A percentile compares a stretch with the other conserved stretches of the same genome.
These are phyloP conservation scores for Pythium coloratum DNA, from an alignment of 352 stramenopile species.

Conservation along the genomic window DNA sequence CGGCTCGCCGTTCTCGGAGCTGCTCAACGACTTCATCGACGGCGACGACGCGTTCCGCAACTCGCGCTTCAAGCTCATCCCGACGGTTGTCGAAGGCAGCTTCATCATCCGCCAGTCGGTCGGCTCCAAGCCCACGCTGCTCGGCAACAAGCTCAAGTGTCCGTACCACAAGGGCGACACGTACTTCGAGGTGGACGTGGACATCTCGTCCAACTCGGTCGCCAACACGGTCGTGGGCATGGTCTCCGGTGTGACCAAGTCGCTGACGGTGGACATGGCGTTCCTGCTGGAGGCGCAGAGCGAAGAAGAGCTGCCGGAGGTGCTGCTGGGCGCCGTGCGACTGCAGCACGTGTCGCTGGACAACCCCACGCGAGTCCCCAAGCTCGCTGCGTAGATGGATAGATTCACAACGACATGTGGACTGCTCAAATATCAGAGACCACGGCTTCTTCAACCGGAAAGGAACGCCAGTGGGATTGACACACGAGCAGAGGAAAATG, in stretches of 20 bases:
- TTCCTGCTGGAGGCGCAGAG: slow-evolving; percentile 86
- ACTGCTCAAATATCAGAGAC: neutral
- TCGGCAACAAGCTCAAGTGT: slow-evolving; percentile 97
- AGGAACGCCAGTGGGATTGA: neutral
- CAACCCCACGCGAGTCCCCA: slow-evolving; percentile 61
- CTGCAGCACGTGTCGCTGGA: slow-evolving; percentile 85
- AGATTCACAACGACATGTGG: neutral
- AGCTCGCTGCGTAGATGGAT: slow-evolving; percentile 12
- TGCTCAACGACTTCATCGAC: slow-evolving; percentile 92
- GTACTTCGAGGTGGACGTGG: slow-evolving; percentile 96
- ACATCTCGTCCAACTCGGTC: slow-evolving; percentile 93
- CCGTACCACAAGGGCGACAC: slow-evolving; percentile 85
- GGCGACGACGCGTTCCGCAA: slow-evolving; percentile 95
- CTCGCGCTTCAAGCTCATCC: slow-evolving; percentile 98
- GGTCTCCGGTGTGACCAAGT: slow-evolving; percentile 89
- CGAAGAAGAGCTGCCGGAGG: slow-evolving; percentile 87
- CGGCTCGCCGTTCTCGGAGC: slow-evolving; percentile 83
- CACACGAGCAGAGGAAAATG: slow-evolving; percentile 4
- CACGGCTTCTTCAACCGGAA: slow-evolving; percentile 10
- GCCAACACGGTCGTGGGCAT: slow-evolving; percentile 88
- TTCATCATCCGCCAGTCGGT: slow-evolving; percentile 96
- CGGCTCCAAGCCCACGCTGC: slow-evolving; percentile 94
- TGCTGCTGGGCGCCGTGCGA: slow-evolving; percentile 75
- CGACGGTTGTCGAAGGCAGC: slow-evolving; percentile 95
- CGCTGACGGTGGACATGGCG: slow-evolving; percentile 87